These are phyloP conservation scores for Candida succiphila DNA, from an alignment of 805 yeast genomes.

Conservation along the genomic window DNA sequence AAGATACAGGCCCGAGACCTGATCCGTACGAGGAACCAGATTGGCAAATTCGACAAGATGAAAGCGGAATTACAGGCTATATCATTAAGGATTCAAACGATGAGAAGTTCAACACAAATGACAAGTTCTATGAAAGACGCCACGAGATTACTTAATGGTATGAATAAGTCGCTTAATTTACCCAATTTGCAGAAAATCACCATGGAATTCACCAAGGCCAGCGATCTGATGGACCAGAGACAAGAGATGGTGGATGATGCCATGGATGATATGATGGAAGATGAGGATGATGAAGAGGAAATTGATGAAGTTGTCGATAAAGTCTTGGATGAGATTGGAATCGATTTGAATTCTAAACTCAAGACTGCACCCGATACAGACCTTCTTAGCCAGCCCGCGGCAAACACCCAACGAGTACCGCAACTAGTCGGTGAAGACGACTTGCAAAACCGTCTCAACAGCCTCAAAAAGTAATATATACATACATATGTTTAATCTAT, in stretches of 20 bases:
- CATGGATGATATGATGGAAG: constrained; percentile 92
- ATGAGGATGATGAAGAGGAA: constrained; percentile 76
- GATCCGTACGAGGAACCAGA: constrained; percentile 75
- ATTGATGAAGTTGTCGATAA: constrained; percentile 77
- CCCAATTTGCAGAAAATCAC: constrained; percentile 85
- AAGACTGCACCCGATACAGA: constrained; percentile 32
- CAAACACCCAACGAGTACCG: constrained; percentile 17
- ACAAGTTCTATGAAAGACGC: constrained; percentile 92
- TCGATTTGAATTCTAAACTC: constrained; percentile 53
- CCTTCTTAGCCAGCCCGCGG: constrained; percentile 6
- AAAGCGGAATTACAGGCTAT: constrained; percentile 94
- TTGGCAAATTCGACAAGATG: constrained; percentile 86
- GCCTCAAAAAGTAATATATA: constrained; percentile 46
- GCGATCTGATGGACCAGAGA: constrained; percentile 95
- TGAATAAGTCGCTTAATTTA: constrained; percentile 85
- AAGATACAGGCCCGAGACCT: constrained; percentile 94
- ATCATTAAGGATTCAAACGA: constrained; percentile 82
- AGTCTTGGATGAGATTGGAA: constrained; percentile 93
- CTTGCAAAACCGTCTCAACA: constrained; percentile 78
- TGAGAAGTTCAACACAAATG: constrained; percentile 92
- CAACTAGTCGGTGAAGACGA: constrained; percentile 52
- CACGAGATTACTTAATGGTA: constrained; percentile 68
- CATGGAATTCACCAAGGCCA: constrained; percentile 90
- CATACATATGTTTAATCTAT: too few relatives aligned
- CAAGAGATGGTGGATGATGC: constrained; percentile 99